A percentile compares a stretch with the other conserved stretches of the same genome.
Conservation (phyloP, 1,284 basidiomycete genomes). For the Trichosporon sp. region DNA sequence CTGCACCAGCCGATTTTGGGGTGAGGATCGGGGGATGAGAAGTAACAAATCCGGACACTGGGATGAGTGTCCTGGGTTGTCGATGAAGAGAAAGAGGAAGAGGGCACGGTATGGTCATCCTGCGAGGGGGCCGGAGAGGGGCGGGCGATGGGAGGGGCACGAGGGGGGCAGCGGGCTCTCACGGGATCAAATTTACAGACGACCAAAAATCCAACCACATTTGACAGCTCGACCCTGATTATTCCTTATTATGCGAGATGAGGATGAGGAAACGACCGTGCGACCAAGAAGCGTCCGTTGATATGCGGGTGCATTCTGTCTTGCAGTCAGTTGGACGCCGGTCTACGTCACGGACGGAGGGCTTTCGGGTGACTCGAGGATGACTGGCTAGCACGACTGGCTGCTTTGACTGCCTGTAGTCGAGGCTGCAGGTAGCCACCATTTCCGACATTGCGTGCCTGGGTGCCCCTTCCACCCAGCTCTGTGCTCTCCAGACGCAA, state of each 20-base stretch:
- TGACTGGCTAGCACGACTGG: no score
- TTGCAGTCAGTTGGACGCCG: no score
- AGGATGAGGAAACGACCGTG: not conserved
- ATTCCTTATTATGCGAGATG: not conserved
- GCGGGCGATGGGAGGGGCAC: not conserved
- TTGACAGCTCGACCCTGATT: not conserved
- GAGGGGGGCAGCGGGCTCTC: not conserved
- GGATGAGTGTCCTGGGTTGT: constrained; percentile 22
- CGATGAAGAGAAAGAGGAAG: constrained; percentile 18
- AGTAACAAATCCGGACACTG: constrained; percentile 22
- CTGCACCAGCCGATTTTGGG: constrained; percentile 17
- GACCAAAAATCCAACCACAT: constrained; percentile 18
- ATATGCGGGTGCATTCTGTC: no score
- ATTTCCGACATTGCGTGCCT: no score
- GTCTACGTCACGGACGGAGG: no score
- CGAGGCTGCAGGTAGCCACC: no score
- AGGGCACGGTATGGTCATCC: constrained; percentile 11
- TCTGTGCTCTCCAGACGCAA: no score
- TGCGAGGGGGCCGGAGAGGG: constrained; percentile 10
- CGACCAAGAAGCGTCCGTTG: no score
- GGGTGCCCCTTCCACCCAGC: no score
- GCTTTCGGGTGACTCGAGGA: no score
- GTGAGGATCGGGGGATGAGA: not conserved
- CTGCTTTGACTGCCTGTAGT: no score
- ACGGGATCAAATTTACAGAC: constrained; percentile 14